Percentiles rank a stretch among this genome's conserved stretches.
These are phyloP conservation scores for Pterocarpus santalinus DNA, from an alignment of 306 rosid genomes.

Conservation along the genomic window DNA sequence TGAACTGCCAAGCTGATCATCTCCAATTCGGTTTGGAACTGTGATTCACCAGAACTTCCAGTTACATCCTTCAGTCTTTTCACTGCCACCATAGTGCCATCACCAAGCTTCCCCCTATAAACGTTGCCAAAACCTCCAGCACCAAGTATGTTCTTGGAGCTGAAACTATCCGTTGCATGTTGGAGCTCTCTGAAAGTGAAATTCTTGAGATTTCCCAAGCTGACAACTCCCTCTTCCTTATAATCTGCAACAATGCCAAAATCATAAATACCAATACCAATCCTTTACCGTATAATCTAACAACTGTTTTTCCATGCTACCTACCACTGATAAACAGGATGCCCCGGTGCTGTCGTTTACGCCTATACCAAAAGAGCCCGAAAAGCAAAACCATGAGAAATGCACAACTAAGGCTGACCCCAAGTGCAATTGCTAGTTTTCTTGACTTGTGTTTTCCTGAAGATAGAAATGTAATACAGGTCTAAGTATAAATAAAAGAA, in stretches of 20 bases:
- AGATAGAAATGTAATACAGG: not conserved
- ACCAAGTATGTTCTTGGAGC: slow-evolving; percentile 88
- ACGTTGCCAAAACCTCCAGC: slow-evolving; percentile 99
- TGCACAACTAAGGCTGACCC: slow-evolving; percentile 74
- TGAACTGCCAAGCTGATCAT: slow-evolving; percentile 99
- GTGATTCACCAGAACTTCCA: slow-evolving; percentile 91
- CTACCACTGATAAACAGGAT: slow-evolving; percentile 76
- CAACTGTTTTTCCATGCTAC: slow-evolving; percentile 39
- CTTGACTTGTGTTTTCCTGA: slow-evolving; percentile 72
- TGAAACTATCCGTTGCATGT: slow-evolving; percentile 79
- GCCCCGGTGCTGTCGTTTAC: slow-evolving; percentile 65
- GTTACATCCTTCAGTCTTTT: slow-evolving; percentile 91
- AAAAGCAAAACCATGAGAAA: slow-evolving; percentile 61
- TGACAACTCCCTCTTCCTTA: slow-evolving; percentile 82
- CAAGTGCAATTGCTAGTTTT: slow-evolving; percentile 83
- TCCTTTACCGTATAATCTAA: slow-evolving; percentile 17
- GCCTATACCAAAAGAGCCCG: slow-evolving; percentile 70
- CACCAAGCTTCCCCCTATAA: slow-evolving; percentile 85
- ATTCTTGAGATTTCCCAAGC: slow-evolving; percentile 84
- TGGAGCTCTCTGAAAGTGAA: slow-evolving; percentile 91
- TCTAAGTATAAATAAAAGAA: not conserved
- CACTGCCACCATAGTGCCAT: slow-evolving; percentile 88
- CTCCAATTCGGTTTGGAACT: slow-evolving; percentile 92
- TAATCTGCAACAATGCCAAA: slow-evolving; percentile 57
- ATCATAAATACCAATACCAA: slow-evolving; percentile 17